Conservation (phyloP, 1,284 basidiomycete genomes). For the Boletellus deceptivus region DNA sequence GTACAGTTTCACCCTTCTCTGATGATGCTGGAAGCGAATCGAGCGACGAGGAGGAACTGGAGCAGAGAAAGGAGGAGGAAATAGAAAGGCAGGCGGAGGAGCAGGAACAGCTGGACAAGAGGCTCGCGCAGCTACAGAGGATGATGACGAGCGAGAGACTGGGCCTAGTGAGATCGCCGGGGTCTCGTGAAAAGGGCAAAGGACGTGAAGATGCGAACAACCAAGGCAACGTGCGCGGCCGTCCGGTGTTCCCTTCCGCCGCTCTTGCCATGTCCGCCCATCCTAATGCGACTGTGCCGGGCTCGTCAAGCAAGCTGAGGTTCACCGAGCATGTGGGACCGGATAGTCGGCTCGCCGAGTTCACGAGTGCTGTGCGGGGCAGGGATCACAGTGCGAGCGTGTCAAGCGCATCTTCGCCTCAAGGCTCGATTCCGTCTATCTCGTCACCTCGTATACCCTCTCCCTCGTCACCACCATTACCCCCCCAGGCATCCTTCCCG, state of each 20-base stretch:
- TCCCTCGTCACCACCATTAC: constrained; percentile 33
- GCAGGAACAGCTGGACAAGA: constrained; percentile 60
- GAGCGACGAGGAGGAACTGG: constrained; percentile 60
- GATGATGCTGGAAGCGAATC: constrained; percentile 35
- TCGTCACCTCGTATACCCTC: constrained; percentile 62
- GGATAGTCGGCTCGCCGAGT: constrained; percentile 35
- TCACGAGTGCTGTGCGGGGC: constrained; percentile 16
- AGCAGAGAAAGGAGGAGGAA: constrained; percentile 60
- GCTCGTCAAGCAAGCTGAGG: constrained; percentile 17
- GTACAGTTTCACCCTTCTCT: constrained; percentile 47
- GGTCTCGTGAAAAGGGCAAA: constrained; percentile 23
- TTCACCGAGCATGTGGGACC: constrained; percentile 24
- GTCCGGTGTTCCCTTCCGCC: constrained; percentile 36
- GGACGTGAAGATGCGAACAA: constrained; percentile 14
- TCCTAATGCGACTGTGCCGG: neutral
- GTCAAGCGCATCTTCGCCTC: constrained; percentile 67
- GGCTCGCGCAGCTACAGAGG: constrained; percentile 61
- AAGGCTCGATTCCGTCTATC: constrained; percentile 74
- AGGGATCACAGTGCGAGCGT: constrained; percentile 60
- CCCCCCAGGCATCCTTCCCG: constrained; percentile 3
- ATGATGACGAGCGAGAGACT: constrained; percentile 71
- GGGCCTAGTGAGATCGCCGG: constrained; percentile 60
- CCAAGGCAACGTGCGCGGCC: constrained; percentile 43
- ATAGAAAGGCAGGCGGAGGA: constrained; percentile 63
- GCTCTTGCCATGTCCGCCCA: constrained; percentile 9